These are phyloP conservation scores for Leersia perrieri DNA, from an alignment of 176 grass and related monocot genomes.

Conservation along the genomic window DNA sequence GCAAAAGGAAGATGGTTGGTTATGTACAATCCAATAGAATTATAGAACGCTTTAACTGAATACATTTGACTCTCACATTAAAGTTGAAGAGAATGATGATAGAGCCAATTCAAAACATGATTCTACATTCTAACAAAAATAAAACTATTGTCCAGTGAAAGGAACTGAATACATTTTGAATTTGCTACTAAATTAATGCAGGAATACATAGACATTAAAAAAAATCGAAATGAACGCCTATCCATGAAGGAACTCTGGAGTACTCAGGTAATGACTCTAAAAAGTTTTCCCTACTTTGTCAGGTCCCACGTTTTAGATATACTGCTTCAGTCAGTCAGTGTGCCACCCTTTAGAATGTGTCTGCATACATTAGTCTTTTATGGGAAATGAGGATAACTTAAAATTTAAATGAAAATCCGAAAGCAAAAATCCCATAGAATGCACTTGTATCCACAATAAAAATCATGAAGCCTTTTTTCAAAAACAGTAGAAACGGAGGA, in stretches of 20 bases:
- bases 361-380: background rate
- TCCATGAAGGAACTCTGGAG: background rate
- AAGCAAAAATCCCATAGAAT: background rate
- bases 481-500: background rate
- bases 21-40: conserved; percentile 5
- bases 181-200: conserved; percentile 1
- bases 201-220: background rate
- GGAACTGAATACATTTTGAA: too few species aligned
- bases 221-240: background rate
- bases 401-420: background rate
- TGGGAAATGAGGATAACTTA: background rate
- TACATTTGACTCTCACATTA: background rate
- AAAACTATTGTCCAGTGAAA: conserved; percentile 1
- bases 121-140: background rate
- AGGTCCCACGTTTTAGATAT: background rate
- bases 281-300: background rate
- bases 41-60: background rate
- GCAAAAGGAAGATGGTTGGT: conserved; percentile 33
- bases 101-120: conserved; percentile 1
- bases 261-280: background rate
- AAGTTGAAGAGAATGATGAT: background rate
- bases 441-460: background rate
- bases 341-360: background rate
- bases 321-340: background rate
- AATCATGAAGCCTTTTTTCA: background rate